Conservation (phyloP, 202 grass and related monocot genomes). For the Zizania palustris region DNA sequence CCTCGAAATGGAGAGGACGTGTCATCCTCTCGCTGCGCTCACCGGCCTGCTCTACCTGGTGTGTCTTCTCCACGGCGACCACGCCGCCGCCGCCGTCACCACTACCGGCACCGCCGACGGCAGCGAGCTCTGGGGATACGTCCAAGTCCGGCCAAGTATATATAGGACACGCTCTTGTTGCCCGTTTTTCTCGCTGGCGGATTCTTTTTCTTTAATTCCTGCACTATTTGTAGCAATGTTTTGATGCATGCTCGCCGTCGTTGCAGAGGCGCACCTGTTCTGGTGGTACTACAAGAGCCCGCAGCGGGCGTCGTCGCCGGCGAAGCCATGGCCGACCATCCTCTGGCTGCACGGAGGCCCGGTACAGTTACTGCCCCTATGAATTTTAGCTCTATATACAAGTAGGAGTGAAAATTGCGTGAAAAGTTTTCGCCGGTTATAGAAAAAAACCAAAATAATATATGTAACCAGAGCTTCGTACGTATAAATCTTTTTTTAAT, state of each 20-base stretch:
- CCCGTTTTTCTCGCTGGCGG: too few relatives aligned
- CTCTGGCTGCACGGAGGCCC: slow-evolving; percentile 71
- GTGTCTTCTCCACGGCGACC: slow-evolving; percentile 9
- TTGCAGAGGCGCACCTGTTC: slow-evolving; percentile 64
- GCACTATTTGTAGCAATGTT: too few relatives aligned
- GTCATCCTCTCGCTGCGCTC: neutral
- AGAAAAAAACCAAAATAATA: too few relatives aligned
- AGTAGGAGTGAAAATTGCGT: too few relatives aligned
- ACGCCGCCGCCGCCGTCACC: neutral
- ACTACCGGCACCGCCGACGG: slow-evolving; percentile 52
- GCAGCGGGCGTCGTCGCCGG: slow-evolving; percentile 17
- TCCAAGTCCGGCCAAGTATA: slow-evolving; percentile 59
- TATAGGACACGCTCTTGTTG: slow-evolving; percentile 7
- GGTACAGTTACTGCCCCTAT: slow-evolving; percentile 19
- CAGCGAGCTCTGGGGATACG: slow-evolving; percentile 72
- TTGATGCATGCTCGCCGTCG: neutral
- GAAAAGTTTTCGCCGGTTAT: too few relatives aligned
- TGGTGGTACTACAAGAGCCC: slow-evolving; percentile 72
- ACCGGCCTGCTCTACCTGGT: neutral
- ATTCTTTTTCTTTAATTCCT: too few relatives aligned
- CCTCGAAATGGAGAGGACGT: slow-evolving; percentile 40
- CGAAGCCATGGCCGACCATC: slow-evolving; percentile 55
- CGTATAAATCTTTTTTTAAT: too few relatives aligned
- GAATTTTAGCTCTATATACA: neutral
- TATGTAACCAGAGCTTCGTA: too few relatives aligned